Evolutionary conservation across 768 basidiomycete species (phyloP).

Genomic region (Xerocomellus intermedius): DNA sequence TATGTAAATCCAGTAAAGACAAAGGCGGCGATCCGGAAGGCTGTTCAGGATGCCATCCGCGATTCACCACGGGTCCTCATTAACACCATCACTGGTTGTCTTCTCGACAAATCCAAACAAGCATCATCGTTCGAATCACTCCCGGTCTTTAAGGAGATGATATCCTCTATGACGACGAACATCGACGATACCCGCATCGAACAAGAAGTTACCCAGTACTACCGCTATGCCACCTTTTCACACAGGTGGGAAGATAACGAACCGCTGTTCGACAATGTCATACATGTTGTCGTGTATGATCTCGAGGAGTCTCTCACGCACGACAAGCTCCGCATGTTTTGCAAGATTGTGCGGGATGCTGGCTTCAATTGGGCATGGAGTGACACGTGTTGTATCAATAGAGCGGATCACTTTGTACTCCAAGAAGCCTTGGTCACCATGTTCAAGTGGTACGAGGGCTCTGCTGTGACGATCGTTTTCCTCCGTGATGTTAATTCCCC

Average conservation of each 20-base stretch:
- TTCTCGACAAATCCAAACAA: slow-evolving; percentile 2
- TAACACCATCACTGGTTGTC: slow-evolving; percentile 7
- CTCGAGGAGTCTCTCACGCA: slow-evolving; percentile 8
- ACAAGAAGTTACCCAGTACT: slow-evolving; percentile 1
- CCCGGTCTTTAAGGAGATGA: slow-evolving; percentile 5
- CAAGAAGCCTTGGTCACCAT: slow-evolving; percentile 6
- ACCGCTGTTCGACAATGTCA: slow-evolving; percentile 7
- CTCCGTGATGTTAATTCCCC: not conserved
- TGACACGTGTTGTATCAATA: slow-evolving; percentile 15
- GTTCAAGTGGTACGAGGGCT: slow-evolving; percentile 10
- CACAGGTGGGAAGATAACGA: slow-evolving; percentile 12
- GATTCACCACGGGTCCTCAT: slow-evolving; percentile 9
- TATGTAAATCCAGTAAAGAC: not conserved
- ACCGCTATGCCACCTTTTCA: slow-evolving; percentile 9
- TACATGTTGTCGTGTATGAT: slow-evolving; percentile 1
- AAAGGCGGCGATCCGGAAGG: not conserved
- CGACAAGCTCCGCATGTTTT: slow-evolving; percentile 6
- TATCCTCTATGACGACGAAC: slow-evolving; percentile 10
- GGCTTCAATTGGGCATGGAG: slow-evolving; percentile 11
- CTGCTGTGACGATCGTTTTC: slow-evolving; percentile 1
- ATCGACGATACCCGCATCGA: slow-evolving; percentile 7
- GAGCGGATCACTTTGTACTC: not conserved
- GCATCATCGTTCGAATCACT: slow-evolving; percentile 4
- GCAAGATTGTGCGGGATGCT: not conserved
- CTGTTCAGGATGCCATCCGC: not conserved